Evolutionary conservation across 2,329 filamentous ascomycete species (phyloP).

Genomic region (Aspergillus pseudotamarii): DNA sequence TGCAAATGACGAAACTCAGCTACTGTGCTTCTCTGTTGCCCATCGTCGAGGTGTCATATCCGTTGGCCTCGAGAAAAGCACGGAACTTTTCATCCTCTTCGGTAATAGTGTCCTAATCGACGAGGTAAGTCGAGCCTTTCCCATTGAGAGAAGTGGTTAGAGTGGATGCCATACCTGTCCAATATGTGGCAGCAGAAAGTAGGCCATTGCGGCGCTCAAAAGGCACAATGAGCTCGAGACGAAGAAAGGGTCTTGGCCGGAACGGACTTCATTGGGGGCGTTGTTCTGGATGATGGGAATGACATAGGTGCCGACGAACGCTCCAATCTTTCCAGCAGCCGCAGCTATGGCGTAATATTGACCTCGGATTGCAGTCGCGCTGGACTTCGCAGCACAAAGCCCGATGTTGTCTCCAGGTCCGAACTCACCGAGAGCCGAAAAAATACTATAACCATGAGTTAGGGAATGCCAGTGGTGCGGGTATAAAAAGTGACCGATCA

Average conservation of each 20-base stretch:
- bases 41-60: slow-evolving; percentile 71
- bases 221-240: slow-evolving; percentile 78
- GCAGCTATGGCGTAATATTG: slow-evolving; percentile 64
- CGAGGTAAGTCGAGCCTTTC: slow-evolving; percentile 33
- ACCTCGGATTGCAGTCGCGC: slow-evolving; percentile 83
- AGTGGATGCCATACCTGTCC: slow-evolving; percentile 49
- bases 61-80: slow-evolving; percentile 69
- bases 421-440: slow-evolving; percentile 75
- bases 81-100: slow-evolving; percentile 76
- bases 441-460: slow-evolving; percentile 53
- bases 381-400: slow-evolving; percentile 82
- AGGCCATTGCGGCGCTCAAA: slow-evolving; percentile 68
- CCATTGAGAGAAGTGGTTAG: neutral
- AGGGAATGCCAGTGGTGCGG: neutral
- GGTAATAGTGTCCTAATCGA: slow-evolving; percentile 72
- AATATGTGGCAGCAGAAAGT: slow-evolving; percentile 74
- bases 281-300: slow-evolving; percentile 70
- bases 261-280: slow-evolving; percentile 57
- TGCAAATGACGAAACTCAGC: slow-evolving; percentile 6
- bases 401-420: slow-evolving; percentile 93
- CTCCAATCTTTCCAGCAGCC: slow-evolving; percentile 54
- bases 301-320: slow-evolving; percentile 83
- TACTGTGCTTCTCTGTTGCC: slow-evolving; percentile 39
- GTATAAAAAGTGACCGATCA: too few species aligned
- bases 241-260: slow-evolving; percentile 86